A percentile compares a stretch with the other conserved stretches of the same genome.
Conservation (phyloP, 2,329 filamentous ascomycete species). For the Colletotrichum costaricense region DNA sequence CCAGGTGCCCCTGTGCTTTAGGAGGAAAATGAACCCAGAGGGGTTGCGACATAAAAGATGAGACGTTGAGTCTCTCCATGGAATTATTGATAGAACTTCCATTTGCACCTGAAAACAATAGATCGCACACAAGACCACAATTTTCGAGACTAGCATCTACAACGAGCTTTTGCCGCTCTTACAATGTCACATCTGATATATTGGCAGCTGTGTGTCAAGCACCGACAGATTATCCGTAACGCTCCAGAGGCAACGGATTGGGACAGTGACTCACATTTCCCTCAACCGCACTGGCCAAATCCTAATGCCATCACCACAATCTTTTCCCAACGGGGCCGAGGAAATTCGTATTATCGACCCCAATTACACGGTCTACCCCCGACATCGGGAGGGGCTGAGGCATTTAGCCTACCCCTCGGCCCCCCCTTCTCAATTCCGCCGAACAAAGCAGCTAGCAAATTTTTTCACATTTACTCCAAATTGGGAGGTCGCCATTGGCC, state of each 20-base stretch:
- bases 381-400: conserved; percentile 11
- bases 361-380: neutral
- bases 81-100: neutral
- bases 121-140: neutral
- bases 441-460: neutral
- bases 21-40: neutral
- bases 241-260: neutral
- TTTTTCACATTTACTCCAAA: neutral
- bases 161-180: neutral
- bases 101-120: neutral
- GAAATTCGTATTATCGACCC: neutral
- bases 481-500: neutral
- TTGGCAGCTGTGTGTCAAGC: neutral
- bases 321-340: neutral
- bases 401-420: neutral
- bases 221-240: neutral
- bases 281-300: neutral
- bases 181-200: fast-evolving
- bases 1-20: neutral
- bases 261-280: neutral
- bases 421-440: neutral
- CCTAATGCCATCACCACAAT: neutral
- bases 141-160: neutral
- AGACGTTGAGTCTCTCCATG: neutral
- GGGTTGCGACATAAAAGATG: neutral